These are phyloP conservation scores for Batkoa obscura DNA, from an alignment of 371 early-diverging fungal genomes.

Conservation along the genomic window DNA sequence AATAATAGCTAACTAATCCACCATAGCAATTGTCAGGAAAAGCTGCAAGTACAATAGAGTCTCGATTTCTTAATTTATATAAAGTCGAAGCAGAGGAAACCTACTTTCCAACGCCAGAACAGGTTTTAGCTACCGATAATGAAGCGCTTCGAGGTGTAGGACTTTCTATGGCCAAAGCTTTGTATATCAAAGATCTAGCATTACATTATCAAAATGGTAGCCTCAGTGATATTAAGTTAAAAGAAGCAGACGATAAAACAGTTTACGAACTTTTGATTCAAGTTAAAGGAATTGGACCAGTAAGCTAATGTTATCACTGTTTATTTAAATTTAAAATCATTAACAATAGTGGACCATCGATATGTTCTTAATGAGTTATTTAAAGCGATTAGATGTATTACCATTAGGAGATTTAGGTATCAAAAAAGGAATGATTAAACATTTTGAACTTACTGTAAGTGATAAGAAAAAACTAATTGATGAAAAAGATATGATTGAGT, in stretches of 20 bases:
- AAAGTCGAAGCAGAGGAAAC: conserved; percentile 8
- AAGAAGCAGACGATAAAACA: conserved; percentile 21
- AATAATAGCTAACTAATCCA: too few relatives aligned
- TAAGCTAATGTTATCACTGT: background rate
- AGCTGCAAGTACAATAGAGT: too few relatives aligned
- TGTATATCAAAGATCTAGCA: conserved; percentile 31
- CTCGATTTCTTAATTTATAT: too few relatives aligned
- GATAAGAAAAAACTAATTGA: conserved; percentile 8
- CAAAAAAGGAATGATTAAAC: conserved; percentile 32
- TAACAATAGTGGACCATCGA: conserved; percentile 31
- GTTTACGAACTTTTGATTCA: conserved; percentile 19
- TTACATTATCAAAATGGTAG: conserved; percentile 22
- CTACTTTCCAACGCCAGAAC: conserved; percentile 20
- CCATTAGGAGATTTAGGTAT: conserved; percentile 40
- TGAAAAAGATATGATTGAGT: conserved; percentile 18
- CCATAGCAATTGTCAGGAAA: too few relatives aligned
- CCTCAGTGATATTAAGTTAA: conserved; percentile 18
- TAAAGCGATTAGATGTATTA: conserved; percentile 35
- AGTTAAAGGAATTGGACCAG: conserved; percentile 36
- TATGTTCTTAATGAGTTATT: conserved; percentile 45
- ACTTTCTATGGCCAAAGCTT: conserved; percentile 29
- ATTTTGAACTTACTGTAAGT: conserved; percentile 20
- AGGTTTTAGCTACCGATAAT: conserved; percentile 12
- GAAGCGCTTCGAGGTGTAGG: conserved; percentile 22
- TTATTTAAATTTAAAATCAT: background rate